A percentile compares a stretch with the other conserved stretches of the same genome.
Evolutionary conservation across 2,329 filamentous ascomycete genomes (phyloP).

Genomic region (Botrytis sinoallii): DNA sequence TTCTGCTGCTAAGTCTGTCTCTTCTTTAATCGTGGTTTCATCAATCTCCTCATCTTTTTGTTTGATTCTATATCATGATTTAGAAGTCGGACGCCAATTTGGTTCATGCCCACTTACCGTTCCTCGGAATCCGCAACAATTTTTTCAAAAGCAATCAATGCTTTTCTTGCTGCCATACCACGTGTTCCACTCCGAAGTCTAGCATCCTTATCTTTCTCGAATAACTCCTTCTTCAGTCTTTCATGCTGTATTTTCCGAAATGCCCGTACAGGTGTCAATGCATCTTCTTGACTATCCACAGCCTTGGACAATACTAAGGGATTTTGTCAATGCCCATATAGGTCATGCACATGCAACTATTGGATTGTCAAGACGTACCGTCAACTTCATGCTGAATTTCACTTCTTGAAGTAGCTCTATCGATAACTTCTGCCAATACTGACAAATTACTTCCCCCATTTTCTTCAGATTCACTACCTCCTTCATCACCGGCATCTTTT

Average conservation of each 20-base stretch:
- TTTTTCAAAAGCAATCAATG: slow-evolving; percentile 66
- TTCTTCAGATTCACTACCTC: slow-evolving; percentile 23
- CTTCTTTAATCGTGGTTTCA: slow-evolving; percentile 54
- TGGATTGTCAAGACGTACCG: slow-evolving; percentile 41
- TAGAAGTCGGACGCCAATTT: not conserved
- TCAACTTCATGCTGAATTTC: slow-evolving; percentile 59
- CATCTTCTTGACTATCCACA: slow-evolving; percentile 53
- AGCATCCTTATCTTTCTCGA: slow-evolving; percentile 70
- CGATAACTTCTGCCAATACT: slow-evolving; percentile 67
- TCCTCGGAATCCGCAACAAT: slow-evolving; percentile 52
- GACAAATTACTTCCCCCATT: slow-evolving; percentile 38
- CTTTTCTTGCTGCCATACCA: slow-evolving; percentile 73
- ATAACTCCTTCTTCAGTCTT: slow-evolving; percentile 60
- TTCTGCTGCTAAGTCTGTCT: slow-evolving; percentile 67
- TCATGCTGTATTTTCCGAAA: slow-evolving; percentile 61
- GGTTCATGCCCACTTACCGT: slow-evolving; percentile 29
- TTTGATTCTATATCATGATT: slow-evolving; percentile 38
- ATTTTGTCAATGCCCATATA: not conserved
- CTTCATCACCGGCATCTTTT: slow-evolving; percentile 38
- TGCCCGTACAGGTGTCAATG: slow-evolving; percentile 56
- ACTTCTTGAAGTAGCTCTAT: slow-evolving; percentile 55
- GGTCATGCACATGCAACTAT: not conserved
- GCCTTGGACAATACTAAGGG: slow-evolving; percentile 53
- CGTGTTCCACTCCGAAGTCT: slow-evolving; percentile 70
- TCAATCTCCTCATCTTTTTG: slow-evolving; percentile 57